Percentiles rank a stretch among this genome's conserved stretches.
Conservation (phyloP, 2,329 filamentous ascomycete genomes). For the Cordyceps cateniannulata region DNA sequence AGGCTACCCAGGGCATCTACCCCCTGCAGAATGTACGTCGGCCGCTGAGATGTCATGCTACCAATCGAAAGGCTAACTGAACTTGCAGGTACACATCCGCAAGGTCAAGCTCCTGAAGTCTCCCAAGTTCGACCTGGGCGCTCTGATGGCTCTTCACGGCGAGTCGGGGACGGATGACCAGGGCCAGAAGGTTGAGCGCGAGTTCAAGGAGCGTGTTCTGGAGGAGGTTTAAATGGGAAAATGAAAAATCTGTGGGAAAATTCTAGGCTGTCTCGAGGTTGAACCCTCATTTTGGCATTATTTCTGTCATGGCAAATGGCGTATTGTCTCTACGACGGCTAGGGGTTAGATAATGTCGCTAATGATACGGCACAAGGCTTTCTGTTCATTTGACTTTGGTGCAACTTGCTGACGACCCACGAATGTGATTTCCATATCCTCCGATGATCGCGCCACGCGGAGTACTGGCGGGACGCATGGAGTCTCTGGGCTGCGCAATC, state of each 20-base stretch:
- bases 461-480: neutral
- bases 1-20: slow-evolving; percentile 98
- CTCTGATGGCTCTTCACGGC: slow-evolving; percentile 92
- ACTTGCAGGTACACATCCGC: slow-evolving; percentile 87
- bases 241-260: slow-evolving; percentile 13
- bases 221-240: slow-evolving; percentile 72
- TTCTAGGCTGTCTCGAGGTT: slow-evolving; percentile 5
- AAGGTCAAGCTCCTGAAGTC: slow-evolving; percentile 99
- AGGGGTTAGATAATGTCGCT: slow-evolving; percentile 34
- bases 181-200: slow-evolving; percentile 96
- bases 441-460: too few relatives aligned
- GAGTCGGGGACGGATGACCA: slow-evolving; percentile 94
- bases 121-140: slow-evolving; percentile 98
- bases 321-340: slow-evolving; percentile 37
- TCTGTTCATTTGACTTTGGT: neutral
- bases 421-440: neutral
- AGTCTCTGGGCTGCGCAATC: neutral
- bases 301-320: slow-evolving; percentile 39
- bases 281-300: slow-evolving; percentile 26
- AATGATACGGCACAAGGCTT: slow-evolving; percentile 29
- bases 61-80: slow-evolving; percentile 1
- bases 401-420: neutral
- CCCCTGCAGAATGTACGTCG: slow-evolving; percentile 90
- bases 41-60: too few relatives aligned
- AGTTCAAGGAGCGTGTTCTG: slow-evolving; percentile 98